phyloP scores from a whole-genome alignment of 345 rosid genomes.

The Iberis pinnata region DNA sequence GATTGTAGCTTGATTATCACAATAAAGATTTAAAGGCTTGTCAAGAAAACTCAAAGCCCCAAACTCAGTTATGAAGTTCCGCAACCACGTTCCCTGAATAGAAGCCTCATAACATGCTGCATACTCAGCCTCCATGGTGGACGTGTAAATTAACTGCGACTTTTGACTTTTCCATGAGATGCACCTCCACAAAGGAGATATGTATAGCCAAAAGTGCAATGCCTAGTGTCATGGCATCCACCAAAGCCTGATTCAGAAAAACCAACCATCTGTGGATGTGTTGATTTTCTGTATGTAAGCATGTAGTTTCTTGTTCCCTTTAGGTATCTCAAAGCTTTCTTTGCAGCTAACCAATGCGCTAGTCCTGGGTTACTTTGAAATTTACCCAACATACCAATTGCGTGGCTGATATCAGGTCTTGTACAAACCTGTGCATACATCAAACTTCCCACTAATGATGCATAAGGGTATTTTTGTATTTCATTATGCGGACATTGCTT shows the following conservation, averaged over 20 bases:
- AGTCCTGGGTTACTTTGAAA: background rate
- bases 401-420: background rate
- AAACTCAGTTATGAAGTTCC: background rate
- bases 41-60: background rate
- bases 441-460: background rate
- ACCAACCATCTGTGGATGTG: background rate
- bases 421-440: conserved; percentile 1
- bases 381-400: background rate
- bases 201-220: background rate
- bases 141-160: background rate
- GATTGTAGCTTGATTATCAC: background rate
- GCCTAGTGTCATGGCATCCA: background rate
- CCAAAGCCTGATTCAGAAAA: background rate
- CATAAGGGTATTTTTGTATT: background rate
- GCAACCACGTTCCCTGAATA: background rate
- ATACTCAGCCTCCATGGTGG: conserved; percentile 3
- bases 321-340: background rate
- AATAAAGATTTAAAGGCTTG: background rate
- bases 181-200: background rate
- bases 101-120: conserved; percentile 1
- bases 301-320: background rate
- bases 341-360: background rate
- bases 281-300: background rate
- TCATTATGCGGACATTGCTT: background rate
- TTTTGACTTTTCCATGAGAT: background rate